Percentiles rank a stretch among this genome's conserved stretches.
Conservation (phyloP, 352 stramenopile species). For the Phytophthora podocarpi region DNA sequence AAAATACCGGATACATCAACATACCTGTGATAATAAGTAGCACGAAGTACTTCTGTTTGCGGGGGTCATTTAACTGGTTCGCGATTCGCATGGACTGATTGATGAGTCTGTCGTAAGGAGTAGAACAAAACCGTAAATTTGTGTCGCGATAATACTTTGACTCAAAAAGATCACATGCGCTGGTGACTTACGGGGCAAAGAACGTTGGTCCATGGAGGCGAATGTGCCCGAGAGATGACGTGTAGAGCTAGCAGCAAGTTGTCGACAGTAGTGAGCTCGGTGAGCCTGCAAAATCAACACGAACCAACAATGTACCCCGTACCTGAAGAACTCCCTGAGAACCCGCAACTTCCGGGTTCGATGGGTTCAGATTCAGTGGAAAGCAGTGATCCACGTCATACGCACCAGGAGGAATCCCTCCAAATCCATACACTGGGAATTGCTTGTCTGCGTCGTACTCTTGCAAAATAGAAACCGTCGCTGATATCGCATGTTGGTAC, state of each 20-base stretch:
- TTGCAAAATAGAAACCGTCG: slow-evolving; percentile 71
- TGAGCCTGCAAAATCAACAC: background rate
- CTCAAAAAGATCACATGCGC: background rate
- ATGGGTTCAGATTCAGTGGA: slow-evolving; percentile 74
- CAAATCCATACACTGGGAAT: slow-evolving; percentile 81
- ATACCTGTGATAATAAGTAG: slow-evolving; percentile 83
- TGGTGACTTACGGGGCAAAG: slow-evolving; percentile 51
- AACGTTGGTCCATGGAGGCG: slow-evolving; percentile 60
- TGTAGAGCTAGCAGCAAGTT: slow-evolving; percentile 43
- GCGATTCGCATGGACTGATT: slow-evolving; percentile 59
- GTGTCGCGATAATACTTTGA: slow-evolving; percentile 1
- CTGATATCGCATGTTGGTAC: slow-evolving; percentile 76
- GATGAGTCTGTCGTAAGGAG: slow-evolving; percentile 48
- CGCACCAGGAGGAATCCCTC: slow-evolving; percentile 74
- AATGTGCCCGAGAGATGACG: slow-evolving; percentile 55
- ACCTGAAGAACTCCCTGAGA: slow-evolving; percentile 78
- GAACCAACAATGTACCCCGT: background rate
- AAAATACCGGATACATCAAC: background rate
- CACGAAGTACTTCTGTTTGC: slow-evolving; percentile 86
- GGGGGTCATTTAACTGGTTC: slow-evolving; percentile 41
- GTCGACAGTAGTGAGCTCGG: background rate
- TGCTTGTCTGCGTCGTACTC: slow-evolving; percentile 76
- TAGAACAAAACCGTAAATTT: slow-evolving; percentile 3
- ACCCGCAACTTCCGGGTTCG: slow-evolving; percentile 72
- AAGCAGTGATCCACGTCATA: slow-evolving; percentile 91